These are phyloP conservation scores for Yamadazyma dushanensis DNA, from an alignment of 1,139 yeast species.

Conservation along the genomic window DNA sequence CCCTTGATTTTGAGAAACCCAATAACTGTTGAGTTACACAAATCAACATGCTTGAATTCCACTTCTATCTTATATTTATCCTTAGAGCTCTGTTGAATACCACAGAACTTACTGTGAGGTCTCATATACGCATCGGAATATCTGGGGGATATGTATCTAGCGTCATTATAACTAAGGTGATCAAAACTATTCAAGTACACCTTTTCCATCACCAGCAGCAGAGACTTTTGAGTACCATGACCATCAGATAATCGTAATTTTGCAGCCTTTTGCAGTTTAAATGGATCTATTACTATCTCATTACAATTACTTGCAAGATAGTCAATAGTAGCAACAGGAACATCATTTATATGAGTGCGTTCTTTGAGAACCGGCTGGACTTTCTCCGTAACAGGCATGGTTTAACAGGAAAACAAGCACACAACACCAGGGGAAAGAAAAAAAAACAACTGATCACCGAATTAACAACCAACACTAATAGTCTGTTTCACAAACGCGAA, in stretches of 20 bases:
- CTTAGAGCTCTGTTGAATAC: slow-evolving; percentile 74
- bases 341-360: neutral
- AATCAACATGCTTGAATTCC: slow-evolving; percentile 69
- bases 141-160: slow-evolving; percentile 15
- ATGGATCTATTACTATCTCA: neutral
- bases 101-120: slow-evolving; percentile 65
- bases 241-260: neutral
- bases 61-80: slow-evolving; percentile 68
- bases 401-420: neutral
- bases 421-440: too few relatives aligned
- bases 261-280: neutral
- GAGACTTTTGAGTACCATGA: neutral
- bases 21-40: slow-evolving; percentile 58
- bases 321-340: slow-evolving; percentile 1
- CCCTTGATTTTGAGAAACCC: slow-evolving; percentile 84
- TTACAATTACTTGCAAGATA: neutral
- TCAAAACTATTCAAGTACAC: slow-evolving; percentile 8
- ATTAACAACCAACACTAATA: too few relatives aligned
- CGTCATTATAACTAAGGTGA: slow-evolving; percentile 13
- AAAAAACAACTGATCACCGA: too few relatives aligned
- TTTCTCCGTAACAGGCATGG: slow-evolving; percentile 12
- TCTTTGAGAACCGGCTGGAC: slow-evolving; percentile 6
- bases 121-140: slow-evolving; percentile 44
- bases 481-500: too few relatives aligned
- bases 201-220: neutral